Evolutionary conservation across 352 stramenopile genomes (phyloP), one percentile per base, ranked within the genome.

Genomic region (Phytophthora quininea): DNA sequence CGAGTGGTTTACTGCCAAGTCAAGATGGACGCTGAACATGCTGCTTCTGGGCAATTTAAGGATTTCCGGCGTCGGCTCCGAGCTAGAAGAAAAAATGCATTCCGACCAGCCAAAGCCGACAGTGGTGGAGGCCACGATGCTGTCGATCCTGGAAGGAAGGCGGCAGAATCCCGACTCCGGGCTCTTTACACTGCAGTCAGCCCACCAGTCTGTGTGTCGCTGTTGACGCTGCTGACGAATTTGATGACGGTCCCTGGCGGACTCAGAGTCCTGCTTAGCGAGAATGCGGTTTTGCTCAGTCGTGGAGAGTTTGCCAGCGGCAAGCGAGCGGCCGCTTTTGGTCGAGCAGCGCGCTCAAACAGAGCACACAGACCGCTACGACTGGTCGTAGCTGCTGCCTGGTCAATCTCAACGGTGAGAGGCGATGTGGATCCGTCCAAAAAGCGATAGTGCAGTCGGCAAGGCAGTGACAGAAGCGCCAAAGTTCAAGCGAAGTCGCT

Each of bases 31-130:
- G 24, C 42, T 5, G 53, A 73, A 3, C 12, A 48, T 6, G 11
- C 4, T 11, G 32, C 30, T 29, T 3, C 66, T n/a, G n/a, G 69
- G 54, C 1, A 73, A 76, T 51, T 5, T 47, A 19, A 57, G 35
- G 27, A 43, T n/a, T 60, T 57, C 47, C 32, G 4, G 31, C 49
- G 2, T 11, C 53, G 9, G 14, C 69, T 10, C 48, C 62, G 4
- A 64, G 77, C 35, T 84, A 86, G 54, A 86, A 84, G 43, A n/a
- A n/a, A 79, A 73, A 38, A 30, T 80, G 14, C 19, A 56, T 31
- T 11, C 48, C 3, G 73, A 84, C 37, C 49, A 60, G 4, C 35
- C 32, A 1, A 82, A 74, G 54, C 1, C 54, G 3, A 33, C 62
- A 2, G 30, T 77, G 14, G 77, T 73, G 6, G 77, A 86, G 35